A percentile compares a stretch with the other conserved stretches of the same genome.
phyloP scores from a whole-genome alignment of 331 rosid genomes.

The Rosa hybrid region DNA sequence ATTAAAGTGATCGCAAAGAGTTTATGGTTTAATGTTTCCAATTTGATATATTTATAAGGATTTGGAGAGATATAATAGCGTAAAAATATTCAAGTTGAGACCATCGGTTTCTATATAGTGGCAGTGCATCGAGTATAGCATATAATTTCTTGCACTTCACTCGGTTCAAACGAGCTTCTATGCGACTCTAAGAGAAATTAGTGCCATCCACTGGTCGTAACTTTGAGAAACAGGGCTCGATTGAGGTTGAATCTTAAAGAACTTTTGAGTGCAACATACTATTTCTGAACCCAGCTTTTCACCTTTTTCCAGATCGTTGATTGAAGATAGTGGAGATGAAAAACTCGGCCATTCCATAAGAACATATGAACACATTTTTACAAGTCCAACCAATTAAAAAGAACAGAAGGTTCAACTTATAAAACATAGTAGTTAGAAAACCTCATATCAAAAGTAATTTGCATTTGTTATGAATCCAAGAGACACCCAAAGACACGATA shows the following conservation, averaged over 20 bases:
- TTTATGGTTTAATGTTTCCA: too few species aligned
- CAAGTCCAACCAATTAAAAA: not conserved
- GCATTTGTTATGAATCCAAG: not conserved
- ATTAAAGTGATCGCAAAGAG: not conserved
- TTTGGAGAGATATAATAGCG: too few species aligned
- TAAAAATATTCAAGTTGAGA: not conserved
- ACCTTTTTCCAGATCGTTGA: not conserved
- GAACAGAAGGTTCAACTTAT: not conserved
- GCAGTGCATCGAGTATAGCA: not conserved
- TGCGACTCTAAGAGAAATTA: too few species aligned
- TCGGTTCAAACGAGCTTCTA: not conserved
- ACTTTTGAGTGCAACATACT: too few species aligned
- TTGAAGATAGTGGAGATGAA: not conserved
- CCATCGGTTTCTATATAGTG: not conserved
- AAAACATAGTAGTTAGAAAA: not conserved
- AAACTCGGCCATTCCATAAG: not conserved
- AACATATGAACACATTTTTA: not conserved
- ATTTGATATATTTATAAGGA: too few species aligned
- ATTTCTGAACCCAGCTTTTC: not conserved
- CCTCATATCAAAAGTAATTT: not conserved
- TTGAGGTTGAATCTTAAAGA: too few species aligned
- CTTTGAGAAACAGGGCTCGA: not conserved
- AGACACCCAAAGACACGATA: constrained; percentile 2
- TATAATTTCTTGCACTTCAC: not conserved
- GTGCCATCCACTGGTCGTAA: not conserved